These are phyloP conservation scores for Penicillium antarcticum DNA, from an alignment of 495 filamentous ascomycete genomes.

Conservation along the genomic window DNA sequence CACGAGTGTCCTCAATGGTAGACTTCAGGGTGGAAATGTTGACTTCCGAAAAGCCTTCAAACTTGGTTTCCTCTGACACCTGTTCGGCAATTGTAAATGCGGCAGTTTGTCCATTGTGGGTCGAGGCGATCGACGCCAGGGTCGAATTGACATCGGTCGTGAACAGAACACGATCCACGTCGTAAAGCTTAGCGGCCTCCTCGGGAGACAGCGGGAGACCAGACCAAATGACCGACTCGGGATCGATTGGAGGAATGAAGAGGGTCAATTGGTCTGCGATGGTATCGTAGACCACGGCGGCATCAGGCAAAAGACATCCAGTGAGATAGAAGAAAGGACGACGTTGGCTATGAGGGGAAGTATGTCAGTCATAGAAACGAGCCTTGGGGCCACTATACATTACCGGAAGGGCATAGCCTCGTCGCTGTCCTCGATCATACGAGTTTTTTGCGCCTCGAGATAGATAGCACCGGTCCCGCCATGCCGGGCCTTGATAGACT, in stretches of 20 bases:
- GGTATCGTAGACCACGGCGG: constrained; percentile 78
- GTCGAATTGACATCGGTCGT: constrained; percentile 67
- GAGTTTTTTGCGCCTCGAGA: constrained; percentile 79
- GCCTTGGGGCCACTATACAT: background rate
- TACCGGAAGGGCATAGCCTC: constrained; percentile 74
- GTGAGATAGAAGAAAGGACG: constrained; percentile 94
- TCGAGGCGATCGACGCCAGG: constrained; percentile 46
- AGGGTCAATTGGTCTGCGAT: constrained; percentile 69
- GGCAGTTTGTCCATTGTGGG: constrained; percentile 44
- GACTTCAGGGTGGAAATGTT: constrained; percentile 62
- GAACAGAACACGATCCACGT: constrained; percentile 74
- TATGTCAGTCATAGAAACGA: background rate
- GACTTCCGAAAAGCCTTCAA: constrained; percentile 59
- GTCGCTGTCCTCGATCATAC: constrained; percentile 79
- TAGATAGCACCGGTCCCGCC: constrained; percentile 56
- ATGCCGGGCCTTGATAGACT: constrained; percentile 54
- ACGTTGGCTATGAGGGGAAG: constrained; percentile 60
- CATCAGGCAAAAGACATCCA: constrained; percentile 80
- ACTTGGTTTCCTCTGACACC: constrained; percentile 60
- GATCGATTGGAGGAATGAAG: constrained; percentile 86
- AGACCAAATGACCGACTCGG: constrained; percentile 92
- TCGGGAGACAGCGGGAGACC: constrained; percentile 74
- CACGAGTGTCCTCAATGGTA: constrained; percentile 74
- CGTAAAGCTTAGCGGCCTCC: constrained; percentile 74
- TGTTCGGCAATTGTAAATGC: constrained; percentile 72